Evolutionary conservation across 2,329 filamentous ascomycete genomes (phyloP), one percentile per base, ranked within the genome.

Genomic region (Aschersonia sp.): DNA sequence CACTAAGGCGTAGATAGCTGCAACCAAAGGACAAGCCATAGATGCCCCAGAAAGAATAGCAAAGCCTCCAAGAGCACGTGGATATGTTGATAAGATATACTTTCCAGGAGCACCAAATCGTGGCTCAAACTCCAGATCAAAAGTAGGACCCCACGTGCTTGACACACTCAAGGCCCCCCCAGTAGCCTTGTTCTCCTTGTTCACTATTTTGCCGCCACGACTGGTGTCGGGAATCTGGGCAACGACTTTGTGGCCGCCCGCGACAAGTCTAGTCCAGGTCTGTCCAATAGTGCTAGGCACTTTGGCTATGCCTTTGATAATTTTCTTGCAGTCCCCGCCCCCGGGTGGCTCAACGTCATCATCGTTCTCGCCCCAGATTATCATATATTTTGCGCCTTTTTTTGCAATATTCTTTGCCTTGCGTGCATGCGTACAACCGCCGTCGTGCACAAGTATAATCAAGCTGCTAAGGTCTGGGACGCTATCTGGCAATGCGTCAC

Each of bases 311-410:
- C 9, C 40, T 42, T 42, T 42, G n/a, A 42, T 5, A 4, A 12
- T 3, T 20, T 42, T n/a, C 9, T 20, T 20, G 40, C 40, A 42
- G 20, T 42, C 40, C 9, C 6, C n/a, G 20, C 6, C 9, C 6
- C n/a, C 40, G 20, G 40, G 40, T 42, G 40, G n/a, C 40, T 42
- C 10, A 5, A 42, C n/a, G 40, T 20, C 20, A 6, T 42, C 40
- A 20, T 42, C 40, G 9, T 42, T 28, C 40, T n/a, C 59, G 43
- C 40, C 4, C 5, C 9, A 4, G 30, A 80, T 65, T 55, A 83
- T 62, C 49, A 84, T 61, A 52, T 81, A 80, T 56, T 73, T 71
- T 45, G 76, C 80, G 6, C 79, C 79, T 43, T 68, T 68, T 5
- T 3, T 62, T 29, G 50, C 47, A 30, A 44, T 46, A 31, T 50